phyloP scores from a whole-genome alignment of 2,329 filamentous ascomycete genomes.

The Drechslerella coelobrocha region DNA sequence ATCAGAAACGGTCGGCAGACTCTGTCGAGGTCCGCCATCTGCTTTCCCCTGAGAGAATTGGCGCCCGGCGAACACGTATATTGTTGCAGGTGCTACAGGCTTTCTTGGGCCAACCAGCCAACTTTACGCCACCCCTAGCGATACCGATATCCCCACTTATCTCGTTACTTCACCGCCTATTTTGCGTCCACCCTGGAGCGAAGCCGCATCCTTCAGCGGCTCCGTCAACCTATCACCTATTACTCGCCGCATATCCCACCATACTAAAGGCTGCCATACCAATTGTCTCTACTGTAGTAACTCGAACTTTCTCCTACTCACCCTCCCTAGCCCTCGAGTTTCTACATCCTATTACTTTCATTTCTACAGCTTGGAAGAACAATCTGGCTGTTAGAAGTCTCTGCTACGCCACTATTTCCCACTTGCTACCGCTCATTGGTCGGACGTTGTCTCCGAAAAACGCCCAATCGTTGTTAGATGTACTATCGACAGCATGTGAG shows the following conservation, averaged over 20 bases:
- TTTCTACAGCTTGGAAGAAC: slow-evolving; percentile 18
- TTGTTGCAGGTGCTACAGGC: slow-evolving; percentile 11
- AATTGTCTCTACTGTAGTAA: slow-evolving; percentile 3
- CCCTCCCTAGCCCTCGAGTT: slow-evolving; percentile 37
- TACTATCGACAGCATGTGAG: slow-evolving; percentile 24
- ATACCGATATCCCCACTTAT: slow-evolving; percentile 30
- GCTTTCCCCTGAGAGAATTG: slow-evolving; percentile 31
- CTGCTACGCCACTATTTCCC: slow-evolving; percentile 16
- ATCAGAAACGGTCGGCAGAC: background rate
- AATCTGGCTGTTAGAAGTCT: slow-evolving; percentile 11
- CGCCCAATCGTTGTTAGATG: slow-evolving; percentile 14
- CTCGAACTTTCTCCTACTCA: slow-evolving; percentile 11
- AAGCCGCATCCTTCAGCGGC: slow-evolving; percentile 30
- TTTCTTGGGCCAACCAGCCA: slow-evolving; percentile 28
- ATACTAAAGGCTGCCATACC: slow-evolving; percentile 10
- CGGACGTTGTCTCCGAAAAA: slow-evolving; percentile 27
- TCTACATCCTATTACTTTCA: slow-evolving; percentile 34
- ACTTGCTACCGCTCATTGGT: slow-evolving; percentile 21
- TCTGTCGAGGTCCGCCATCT: slow-evolving; percentile 18
- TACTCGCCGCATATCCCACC: slow-evolving; percentile 19
- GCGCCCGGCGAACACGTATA: slow-evolving; percentile 6
- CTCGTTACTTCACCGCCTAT: slow-evolving; percentile 30
- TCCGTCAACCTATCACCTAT: slow-evolving; percentile 22
- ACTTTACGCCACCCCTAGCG: slow-evolving; percentile 17
- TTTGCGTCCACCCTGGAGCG: slow-evolving; percentile 17